Evolutionary conservation across 495 filamentous ascomycete species (phyloP), one percentile per base, ranked within the genome.

Genomic region (Hypoxylon intermedium): DNA sequence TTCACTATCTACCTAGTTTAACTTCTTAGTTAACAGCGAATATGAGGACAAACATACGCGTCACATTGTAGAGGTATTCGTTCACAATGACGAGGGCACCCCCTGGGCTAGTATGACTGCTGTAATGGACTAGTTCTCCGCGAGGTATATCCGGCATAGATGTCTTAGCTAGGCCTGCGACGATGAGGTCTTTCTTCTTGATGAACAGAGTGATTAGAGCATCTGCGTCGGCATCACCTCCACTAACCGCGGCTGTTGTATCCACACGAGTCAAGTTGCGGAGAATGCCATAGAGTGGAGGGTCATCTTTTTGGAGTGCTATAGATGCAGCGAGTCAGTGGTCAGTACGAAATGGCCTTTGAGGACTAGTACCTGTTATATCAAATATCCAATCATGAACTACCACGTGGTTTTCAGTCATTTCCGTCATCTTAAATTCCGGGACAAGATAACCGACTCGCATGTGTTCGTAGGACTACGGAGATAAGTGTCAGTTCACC

Each of bases 361-460:
- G 12, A 18, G 20, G 38, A 34, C 15, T 12, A 13, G 9, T 50
- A 50, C 54, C 5, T 9, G 36, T 31, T 52, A 60, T 60, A 6
- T 60, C 41, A 52, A 41, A 60, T 36, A 60, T 24, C 56, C 56
- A 60, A 18, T 47, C 18, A 20, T 60, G 48, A 19, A 60, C 23
- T 1, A 28, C n/a, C 2, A 60, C 42, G 7, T 60, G 40, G 12
- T 40, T 40, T 6, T 4, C 12, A 2, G 6, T 2, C 24, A 60
- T 40, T 3, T 53, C 23, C 6, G 46, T 31, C n/a, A 34, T 24
- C 2, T 9, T 16, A 24, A 37, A 21, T 6, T 60, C 56, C 2
- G 56, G 56, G 6, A 60, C 56, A 3, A 60, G 31, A n/a, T 40
- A 34, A 6, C 56, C 56, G 7, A 60, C 48, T 60, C 47, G 15